Percentiles rank a stretch among this genome's conserved stretches.
Evolutionary conservation across 2,329 filamentous ascomycete species (phyloP).

Genomic region (Pseudogymnoascus sp.): DNA sequence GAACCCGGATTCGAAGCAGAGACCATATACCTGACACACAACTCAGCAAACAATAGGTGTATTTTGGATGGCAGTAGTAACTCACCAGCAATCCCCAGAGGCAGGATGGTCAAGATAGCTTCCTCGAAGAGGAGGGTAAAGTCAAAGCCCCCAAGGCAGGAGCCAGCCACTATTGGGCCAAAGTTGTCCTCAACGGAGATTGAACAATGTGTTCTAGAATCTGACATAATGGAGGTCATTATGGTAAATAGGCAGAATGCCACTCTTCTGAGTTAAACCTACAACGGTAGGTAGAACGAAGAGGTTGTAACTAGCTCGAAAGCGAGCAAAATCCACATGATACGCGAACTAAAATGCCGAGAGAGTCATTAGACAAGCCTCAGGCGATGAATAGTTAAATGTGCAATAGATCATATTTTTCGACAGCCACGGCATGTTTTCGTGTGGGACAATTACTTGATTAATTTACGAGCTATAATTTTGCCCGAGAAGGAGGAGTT

Average conservation of each 20-base stretch:
- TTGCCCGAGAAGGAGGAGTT: not conserved
- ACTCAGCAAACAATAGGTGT: not conserved
- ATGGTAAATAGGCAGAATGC: not conserved
- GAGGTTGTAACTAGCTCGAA: not conserved
- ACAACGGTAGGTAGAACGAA: not conserved
- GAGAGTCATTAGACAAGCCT: not conserved
- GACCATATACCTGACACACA: not conserved
- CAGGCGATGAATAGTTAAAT: not conserved
- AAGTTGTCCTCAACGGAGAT: conserved; percentile 12
- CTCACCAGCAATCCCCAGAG: not conserved
- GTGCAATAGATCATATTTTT: conserved; percentile 4
- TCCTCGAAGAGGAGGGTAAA: conserved; percentile 28
- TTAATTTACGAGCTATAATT: not conserved
- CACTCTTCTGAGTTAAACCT: not conserved
- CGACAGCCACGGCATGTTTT: not conserved
- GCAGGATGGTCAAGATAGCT: conserved; percentile 16
- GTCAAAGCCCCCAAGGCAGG: conserved; percentile 19
- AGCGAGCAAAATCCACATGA: not conserved
- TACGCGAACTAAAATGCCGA: not conserved
- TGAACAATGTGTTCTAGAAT: not conserved
- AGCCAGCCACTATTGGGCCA: conserved; percentile 13
- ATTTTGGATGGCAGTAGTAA: not conserved
- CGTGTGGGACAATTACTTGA: not conserved
- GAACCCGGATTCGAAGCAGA: not conserved
- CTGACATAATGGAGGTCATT: not conserved